Evolutionary conservation across 129 eudicot species (phyloP).

Genomic region (sunflower (Helianthus annuus)): HanXRQr2.0-SUNRISE NC_035436.2:202273715-202274214

Average conservation of each 20-base stretch:
- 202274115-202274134: background rate
- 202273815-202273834: conserved; percentile 53
- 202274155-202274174: conserved; percentile 85
- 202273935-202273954: conserved; percentile 18
- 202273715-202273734: background rate
- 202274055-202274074: conserved; percentile 96
- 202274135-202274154: conserved; percentile 25
- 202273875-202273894: conserved; percentile 48
- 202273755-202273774: conserved; percentile 35
- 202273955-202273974: background rate
- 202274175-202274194: background rate
- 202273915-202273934: conserved; percentile 44
- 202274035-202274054: conserved; percentile 71
- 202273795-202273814: conserved; percentile 42
- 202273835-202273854: conserved; percentile 76
- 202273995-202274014: background rate
- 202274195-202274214: background rate
- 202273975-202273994: background rate
- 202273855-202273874: conserved; percentile 96
- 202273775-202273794: conserved; percentile 29
- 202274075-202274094: conserved; percentile 51
- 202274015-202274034: conserved; percentile 44
- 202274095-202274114: background rate
- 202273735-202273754: conserved; percentile 23
- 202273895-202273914: conserved; percentile 46